These are phyloP conservation scores for Lipomyces spencermartinsiae DNA, from an alignment of 805 yeast species.

Conservation along the genomic window DNA sequence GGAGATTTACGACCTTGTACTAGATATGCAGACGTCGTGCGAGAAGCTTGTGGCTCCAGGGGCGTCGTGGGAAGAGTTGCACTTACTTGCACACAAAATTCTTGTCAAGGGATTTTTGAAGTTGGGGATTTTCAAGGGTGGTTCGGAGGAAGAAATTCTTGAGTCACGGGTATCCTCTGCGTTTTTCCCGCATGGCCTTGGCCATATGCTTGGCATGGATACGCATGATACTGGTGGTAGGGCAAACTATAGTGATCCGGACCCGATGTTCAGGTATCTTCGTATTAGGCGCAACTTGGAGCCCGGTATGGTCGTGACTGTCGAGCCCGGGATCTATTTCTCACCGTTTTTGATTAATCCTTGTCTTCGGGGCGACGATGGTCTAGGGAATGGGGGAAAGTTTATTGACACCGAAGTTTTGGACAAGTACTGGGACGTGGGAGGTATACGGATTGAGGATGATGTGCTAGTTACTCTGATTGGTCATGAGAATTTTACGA, in stretches of 20 bases:
- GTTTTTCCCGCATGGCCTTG: conserved; percentile 95
- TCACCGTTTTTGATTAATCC: conserved; percentile 79
- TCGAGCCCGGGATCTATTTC: conserved; percentile 95
- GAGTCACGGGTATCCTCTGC: conserved; percentile 73
- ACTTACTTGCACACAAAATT: conserved; percentile 76
- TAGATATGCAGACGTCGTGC: conserved; percentile 78
- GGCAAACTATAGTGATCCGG: conserved; percentile 83
- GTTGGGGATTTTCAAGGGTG: conserved; percentile 72
- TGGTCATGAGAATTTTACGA: conserved; percentile 83
- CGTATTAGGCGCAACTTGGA: conserved; percentile 77
- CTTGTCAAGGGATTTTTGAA: conserved; percentile 71
- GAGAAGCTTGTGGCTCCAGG: conserved; percentile 82
- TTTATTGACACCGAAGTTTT: conserved; percentile 70
- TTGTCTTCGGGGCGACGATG: conserved; percentile 53
- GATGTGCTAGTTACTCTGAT: conserved; percentile 77
- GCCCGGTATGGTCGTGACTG: conserved; percentile 85
- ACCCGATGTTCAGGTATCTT: conserved; percentile 75
- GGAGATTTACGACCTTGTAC: conserved; percentile 78
- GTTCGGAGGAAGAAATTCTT: conserved; percentile 64
- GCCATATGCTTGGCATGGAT: conserved; percentile 92
- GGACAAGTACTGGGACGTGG: conserved; percentile 81
- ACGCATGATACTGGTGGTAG: conserved; percentile 95
- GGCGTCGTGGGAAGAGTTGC: conserved; percentile 83
- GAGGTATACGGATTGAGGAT: conserved; percentile 98
- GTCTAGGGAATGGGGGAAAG: conserved; percentile 53